Percentiles rank a stretch among this genome's conserved stretches.
Conservation (phyloP, 2,329 filamentous ascomycete genomes). For the Claviceps capensis region DNA sequence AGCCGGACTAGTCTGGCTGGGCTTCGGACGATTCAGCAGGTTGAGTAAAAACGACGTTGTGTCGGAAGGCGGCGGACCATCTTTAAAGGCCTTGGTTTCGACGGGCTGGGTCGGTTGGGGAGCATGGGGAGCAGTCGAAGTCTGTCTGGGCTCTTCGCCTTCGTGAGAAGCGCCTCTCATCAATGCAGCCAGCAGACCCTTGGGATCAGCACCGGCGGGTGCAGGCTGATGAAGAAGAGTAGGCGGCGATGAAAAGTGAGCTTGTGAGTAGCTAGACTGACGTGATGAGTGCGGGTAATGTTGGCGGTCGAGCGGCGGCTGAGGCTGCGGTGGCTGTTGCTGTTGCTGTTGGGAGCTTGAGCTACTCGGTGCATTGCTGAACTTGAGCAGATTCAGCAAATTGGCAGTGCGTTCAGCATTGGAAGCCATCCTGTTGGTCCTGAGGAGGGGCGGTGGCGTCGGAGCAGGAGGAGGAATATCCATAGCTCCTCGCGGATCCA, state of each 20-base stretch:
- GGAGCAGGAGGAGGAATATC: constrained; percentile 39
- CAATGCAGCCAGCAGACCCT: constrained; percentile 44
- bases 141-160: constrained; percentile 24
- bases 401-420: constrained; percentile 37
- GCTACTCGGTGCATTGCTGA: constrained; percentile 28
- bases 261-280: constrained; percentile 10
- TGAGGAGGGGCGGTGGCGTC: constrained; percentile 32
- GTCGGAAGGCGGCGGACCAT: constrained; percentile 44
- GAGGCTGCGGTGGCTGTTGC: constrained; percentile 13
- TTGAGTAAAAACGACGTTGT: constrained; percentile 79
- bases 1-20: constrained; percentile 35
- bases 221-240: constrained; percentile 42
- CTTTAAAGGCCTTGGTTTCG: constrained; percentile 25
- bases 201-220: constrained; percentile 40
- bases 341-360: constrained; percentile 19
- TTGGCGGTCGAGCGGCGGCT: constrained; percentile 13
- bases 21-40: constrained; percentile 68
- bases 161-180: constrained; percentile 41
- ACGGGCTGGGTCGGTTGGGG: constrained; percentile 13
- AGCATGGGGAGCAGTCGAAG: constrained; percentile 11
- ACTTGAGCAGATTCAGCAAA: constrained; percentile 49
- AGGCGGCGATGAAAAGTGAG: constrained; percentile 14
- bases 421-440: constrained; percentile 23
- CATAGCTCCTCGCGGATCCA: constrained; percentile 16
- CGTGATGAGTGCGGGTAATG: constrained; percentile 9